phyloP scores from a whole-genome alignment of 768 basidiomycete genomes.

The Kwoniella botswanensis region DNA sequence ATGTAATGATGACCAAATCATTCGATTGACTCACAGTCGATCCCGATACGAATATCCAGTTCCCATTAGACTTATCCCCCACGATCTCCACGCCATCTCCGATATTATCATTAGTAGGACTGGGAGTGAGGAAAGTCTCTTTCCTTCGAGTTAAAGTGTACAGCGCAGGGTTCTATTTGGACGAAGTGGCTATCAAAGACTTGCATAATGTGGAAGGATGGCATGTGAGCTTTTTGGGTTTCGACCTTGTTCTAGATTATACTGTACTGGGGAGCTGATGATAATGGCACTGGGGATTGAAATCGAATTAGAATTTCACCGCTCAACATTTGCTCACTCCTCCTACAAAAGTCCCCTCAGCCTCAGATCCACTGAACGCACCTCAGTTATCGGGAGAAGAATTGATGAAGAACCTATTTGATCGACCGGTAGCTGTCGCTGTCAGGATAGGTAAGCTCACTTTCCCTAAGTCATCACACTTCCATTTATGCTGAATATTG shows the following conservation, averaged over 20 bases:
- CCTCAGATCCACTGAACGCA: constrained; percentile 29
- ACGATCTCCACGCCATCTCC: constrained; percentile 55
- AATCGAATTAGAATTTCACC: constrained; percentile 28
- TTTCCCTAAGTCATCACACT: not conserved
- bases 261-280: not conserved
- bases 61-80: constrained; percentile 44
- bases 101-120: constrained; percentile 73
- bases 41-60: constrained; percentile 56
- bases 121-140: constrained; percentile 86
- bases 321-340: constrained; percentile 37
- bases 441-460: constrained; percentile 57
- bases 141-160: constrained; percentile 88
- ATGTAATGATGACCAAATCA: not conserved
- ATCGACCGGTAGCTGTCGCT: constrained; percentile 47
- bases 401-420: constrained; percentile 51
- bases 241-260: not conserved
- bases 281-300: too few species aligned
- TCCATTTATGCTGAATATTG: not conserved
- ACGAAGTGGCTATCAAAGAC: constrained; percentile 61
- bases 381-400: constrained; percentile 48
- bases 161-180: constrained; percentile 86
- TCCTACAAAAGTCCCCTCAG: constrained; percentile 13
- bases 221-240: constrained; percentile 37
- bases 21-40: constrained; percentile 40
- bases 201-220: constrained; percentile 45